A percentile compares a stretch with the other conserved stretches of the same genome.
Evolutionary conservation across 2,329 filamentous ascomycete genomes (phyloP).

Genomic region (Cadophora luteo-olivacea): DNA sequence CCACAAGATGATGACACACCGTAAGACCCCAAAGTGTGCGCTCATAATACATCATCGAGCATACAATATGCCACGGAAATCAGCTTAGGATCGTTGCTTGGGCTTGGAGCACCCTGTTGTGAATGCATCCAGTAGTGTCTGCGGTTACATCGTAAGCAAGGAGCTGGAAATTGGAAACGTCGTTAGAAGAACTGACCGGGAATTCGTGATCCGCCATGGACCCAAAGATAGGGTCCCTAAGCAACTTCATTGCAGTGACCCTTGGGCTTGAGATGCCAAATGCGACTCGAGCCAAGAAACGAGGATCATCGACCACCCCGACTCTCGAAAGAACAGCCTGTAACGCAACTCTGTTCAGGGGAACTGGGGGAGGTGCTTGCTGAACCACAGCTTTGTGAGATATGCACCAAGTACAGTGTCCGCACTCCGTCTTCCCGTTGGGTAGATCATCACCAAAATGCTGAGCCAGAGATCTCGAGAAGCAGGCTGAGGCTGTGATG

Average conservation of each 20-base stretch:
- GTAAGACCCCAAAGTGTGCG: neutral
- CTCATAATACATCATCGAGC: neutral
- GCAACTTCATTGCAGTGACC: slow-evolving; percentile 55
- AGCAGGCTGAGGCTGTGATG: slow-evolving; percentile 58
- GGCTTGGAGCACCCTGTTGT: slow-evolving; percentile 1
- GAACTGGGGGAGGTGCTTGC: slow-evolving; percentile 48
- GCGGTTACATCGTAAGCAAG: neutral
- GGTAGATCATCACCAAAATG: slow-evolving; percentile 64
- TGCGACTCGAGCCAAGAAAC: slow-evolving; percentile 64
- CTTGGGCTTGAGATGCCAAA: slow-evolving; percentile 68
- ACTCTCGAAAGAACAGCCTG: slow-evolving; percentile 52
- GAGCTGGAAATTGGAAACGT: too few species aligned
- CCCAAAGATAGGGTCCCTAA: slow-evolving; percentile 54
- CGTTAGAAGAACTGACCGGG: slow-evolving; percentile 45
- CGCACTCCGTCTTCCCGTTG: slow-evolving; percentile 53
- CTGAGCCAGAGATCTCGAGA: slow-evolving; percentile 57
- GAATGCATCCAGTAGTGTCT: slow-evolving; percentile 9
- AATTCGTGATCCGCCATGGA: slow-evolving; percentile 63
- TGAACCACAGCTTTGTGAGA: slow-evolving; percentile 49
- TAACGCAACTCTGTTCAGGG: slow-evolving; percentile 51
- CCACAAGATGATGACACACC: neutral
- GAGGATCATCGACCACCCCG: slow-evolving; percentile 59
- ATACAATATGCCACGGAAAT: neutral
- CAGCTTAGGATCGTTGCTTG: neutral
- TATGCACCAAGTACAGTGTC: slow-evolving; percentile 59